Evolutionary conservation across 495 filamentous ascomycete species (phyloP), one percentile per base, ranked within the genome.

Genomic region (Tuber umbilicatum): DNA sequence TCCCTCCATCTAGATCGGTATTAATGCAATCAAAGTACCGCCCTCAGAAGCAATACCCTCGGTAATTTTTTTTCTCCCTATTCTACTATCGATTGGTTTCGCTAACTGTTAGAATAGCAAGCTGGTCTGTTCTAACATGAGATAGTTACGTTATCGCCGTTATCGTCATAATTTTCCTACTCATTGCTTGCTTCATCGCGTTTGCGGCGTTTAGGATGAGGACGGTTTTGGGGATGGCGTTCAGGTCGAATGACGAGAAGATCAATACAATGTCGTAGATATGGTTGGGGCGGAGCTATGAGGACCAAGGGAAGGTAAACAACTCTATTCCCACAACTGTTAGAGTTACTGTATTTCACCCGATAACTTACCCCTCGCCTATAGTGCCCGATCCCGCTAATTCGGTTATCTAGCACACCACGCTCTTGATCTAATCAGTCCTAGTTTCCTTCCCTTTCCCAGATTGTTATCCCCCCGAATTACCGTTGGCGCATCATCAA

Each of bases 91-190:
- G 27, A 17, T 64, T 1, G 27, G 2, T 35, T 16, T 35, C 27
- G 55, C 55, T 64, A 14, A 64, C 7, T 35, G 0, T 35, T 64
- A 0, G 27, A 64, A 64, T 14, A 64, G 55, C 27, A 31, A 16
- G 27, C 1, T 64, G 27, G 14, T 64, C 35, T 64, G 27, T 64
- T 31, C 55, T 64, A 64, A 64, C 55, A 64, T 14, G 7, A 35
- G 55, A 67, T 37, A 79, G 77, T 69, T 37, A 79, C 76, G 77
- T 79, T 60, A 79, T 79, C 47, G 77, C 77, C n/a, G 42, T 79
- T 23, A 79, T 79, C n/a, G 77, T 79, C 39, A 78, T 79, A 31
- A 71, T 71, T 5, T 79, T 79, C 45, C 77, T 79, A 17, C 38
- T 43, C 19, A 27, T 78, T 70, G 77, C 75, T n/a, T 78, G 77